Evolutionary conservation across 2,329 filamentous ascomycete genomes (phyloP).

Genomic region (Diaporthe destruens): DNA sequence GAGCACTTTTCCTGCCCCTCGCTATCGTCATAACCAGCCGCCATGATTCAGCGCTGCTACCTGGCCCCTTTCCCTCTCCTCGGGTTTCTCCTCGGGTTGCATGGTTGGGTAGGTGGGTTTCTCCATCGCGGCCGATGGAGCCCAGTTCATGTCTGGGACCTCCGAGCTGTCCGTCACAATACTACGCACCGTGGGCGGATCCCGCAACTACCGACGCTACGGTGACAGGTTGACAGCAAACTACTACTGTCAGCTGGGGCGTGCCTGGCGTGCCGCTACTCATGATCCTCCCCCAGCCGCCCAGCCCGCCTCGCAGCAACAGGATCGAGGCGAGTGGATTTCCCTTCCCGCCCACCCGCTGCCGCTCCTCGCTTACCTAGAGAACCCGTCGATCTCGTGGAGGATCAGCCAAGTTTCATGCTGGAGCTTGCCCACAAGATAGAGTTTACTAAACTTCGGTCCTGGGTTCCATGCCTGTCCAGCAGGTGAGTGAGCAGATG

Average conservation of each 20-base stretch:
- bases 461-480: not conserved
- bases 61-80: not conserved
- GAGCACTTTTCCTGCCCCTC: not conserved
- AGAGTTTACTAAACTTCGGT: not conserved
- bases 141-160: not conserved
- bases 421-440: constrained; percentile 5
- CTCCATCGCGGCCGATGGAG: not conserved
- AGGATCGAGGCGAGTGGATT: not conserved
- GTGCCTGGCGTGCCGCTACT: not conserved
- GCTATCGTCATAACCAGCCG: constrained; percentile 31
- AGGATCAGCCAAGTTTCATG: constrained; percentile 21
- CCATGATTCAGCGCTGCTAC: constrained; percentile 5
- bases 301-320: not conserved
- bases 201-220: constrained; percentile 27
- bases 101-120: not conserved
- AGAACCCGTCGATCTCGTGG: not conserved
- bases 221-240: not conserved
- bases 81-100: too few relatives aligned
- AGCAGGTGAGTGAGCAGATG: not conserved
- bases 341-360: not conserved
- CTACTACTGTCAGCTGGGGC: not conserved
- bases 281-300: constrained; percentile 11
- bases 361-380: constrained; percentile 7
- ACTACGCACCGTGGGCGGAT: constrained; percentile 18
- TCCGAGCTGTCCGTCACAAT: not conserved